Evolutionary conservation across 306 rosid species (phyloP).

Genomic region (Ormosia semicastrata): DNA sequence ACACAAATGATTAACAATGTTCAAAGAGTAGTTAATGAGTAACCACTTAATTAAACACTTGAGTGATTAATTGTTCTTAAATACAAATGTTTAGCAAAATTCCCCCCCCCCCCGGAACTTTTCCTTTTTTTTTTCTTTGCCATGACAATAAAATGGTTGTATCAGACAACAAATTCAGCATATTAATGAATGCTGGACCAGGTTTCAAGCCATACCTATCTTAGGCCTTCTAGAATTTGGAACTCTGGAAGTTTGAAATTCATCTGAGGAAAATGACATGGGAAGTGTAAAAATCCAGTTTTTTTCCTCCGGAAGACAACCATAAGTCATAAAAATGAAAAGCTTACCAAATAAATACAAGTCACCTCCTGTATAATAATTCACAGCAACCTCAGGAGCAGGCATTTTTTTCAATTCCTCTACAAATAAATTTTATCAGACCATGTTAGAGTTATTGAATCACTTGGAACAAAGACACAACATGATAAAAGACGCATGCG

Average conservation of each 20-base stretch:
- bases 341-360: conserved; percentile 83
- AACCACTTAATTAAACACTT: not conserved
- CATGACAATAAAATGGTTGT: not conserved
- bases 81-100: not conserved
- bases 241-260: conserved; percentile 87
- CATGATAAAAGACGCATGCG: not conserved
- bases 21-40: not conserved
- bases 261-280: conserved; percentile 55
- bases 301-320: conserved; percentile 7
- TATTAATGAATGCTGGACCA: conserved; percentile 4
- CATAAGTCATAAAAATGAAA: conserved; percentile 14
- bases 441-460: conserved; percentile 21
- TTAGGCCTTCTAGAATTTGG: conserved; percentile 92
- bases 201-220: conserved; percentile 59
- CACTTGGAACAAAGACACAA: not conserved
- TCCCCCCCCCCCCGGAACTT: not conserved
- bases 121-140: not conserved
- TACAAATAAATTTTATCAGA: conserved; percentile 37
- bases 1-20: not conserved
- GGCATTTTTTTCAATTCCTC: conserved; percentile 83
- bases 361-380: conserved; percentile 89
- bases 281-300: conserved; percentile 34
- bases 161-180: conserved; percentile 17
- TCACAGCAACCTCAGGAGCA: conserved; percentile 88
- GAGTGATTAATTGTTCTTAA: not conserved